Evolutionary conservation across 2,329 filamentous ascomycete species (phyloP), one percentile per base, ranked within the genome.

Genomic region (Trichophyton rubrum): DNA sequence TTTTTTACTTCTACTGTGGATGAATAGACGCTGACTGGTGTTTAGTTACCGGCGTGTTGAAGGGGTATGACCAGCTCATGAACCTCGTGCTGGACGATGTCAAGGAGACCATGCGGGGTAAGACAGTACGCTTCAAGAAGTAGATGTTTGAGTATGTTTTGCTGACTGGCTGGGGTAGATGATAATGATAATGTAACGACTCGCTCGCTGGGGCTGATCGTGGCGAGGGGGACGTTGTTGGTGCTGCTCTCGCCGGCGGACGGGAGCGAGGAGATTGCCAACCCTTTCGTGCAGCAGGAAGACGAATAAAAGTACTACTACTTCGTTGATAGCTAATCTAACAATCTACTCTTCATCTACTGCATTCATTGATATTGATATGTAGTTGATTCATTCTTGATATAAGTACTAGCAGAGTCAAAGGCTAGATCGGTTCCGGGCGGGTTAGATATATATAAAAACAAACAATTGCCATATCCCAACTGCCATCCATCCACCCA

Each of bases 21-120:
- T 30, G 9, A 24, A 41, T 40, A 11, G 53, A 20, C 57, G n/a
- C 41, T 60, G 27, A 45, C 24, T 30, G n/a, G 20, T 38, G n/a
- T 3, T 27, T 38, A 96, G 92, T 96, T 61, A 86, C 85, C 58
- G 93, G 93, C 59, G 89, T 85, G 1, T 80, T 99, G 47, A 97
- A 97, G 75, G 93, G 93, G 64, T 97, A 91, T 73, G 93, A 99
- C 73, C 91, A 93, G 68, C 81, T 99, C 63, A 97, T 97, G 91
- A 99, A 99, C 73, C 80, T 99, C 64, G 93, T 99, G 27, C 79
- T 99, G 61, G 93, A 97, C 70, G 89, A 97, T 67, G 92, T 95
- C 59, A 85, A 93, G 73, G 93, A 99, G 74, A 82, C 87, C 56
- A 85, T 96, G 75, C 83, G 87, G 79, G 92, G 92, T 95, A 77